Base-by-base conservation (phyloP, 768 basidiomycete genomes). In the Lactifluus rugatus region DNA sequence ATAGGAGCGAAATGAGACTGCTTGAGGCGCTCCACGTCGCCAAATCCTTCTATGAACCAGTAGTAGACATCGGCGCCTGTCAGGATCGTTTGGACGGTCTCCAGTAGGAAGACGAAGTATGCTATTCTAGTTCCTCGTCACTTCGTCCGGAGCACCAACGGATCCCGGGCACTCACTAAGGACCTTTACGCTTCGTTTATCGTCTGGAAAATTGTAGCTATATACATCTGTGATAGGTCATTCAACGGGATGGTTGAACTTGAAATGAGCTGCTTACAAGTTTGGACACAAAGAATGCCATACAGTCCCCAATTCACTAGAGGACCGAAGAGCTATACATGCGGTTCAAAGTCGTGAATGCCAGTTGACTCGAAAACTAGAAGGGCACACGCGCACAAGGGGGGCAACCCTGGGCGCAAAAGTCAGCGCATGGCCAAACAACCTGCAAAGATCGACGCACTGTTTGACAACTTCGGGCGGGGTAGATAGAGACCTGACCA, bases 21-120 rank as follows among this genome's bases (percentile, higher is more conserved):
- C 4, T 56, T 58, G n/a, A 71, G 66, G 19, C 54, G 55, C 5
- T 47, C 48, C 25, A 72, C 26, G 47, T 71, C 60, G 13, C 70
- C 71, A 44, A 69, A 71, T 31, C 68, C 68, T 0, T 66, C 42
- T 13, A 56, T 66, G 59, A 66, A 71, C 66, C 67, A 68, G 56
- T 63, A 66, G 49, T 64, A 66, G 5, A 62, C 62, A 52, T 72
- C 71, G 5, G 61, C 66, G 9, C 62, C 66, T 36, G 52, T 62
- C 45, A 72, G 54, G 14, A 49, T 53, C 17, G 65, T 63, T 57
- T 71, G 71, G 11, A 62, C 28, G 0, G 62, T 61, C 49, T 70
- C 69, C 31, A 66, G 19, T 7, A 62, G n/a, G 44, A 69, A 68
- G 26, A 65, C 48, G 48, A 50, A 42, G 52, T 67, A 68, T 5